Evolutionary conservation across 345 rosid species (phyloP).

Genomic region (Eucalyptus shirleyi): DNA sequence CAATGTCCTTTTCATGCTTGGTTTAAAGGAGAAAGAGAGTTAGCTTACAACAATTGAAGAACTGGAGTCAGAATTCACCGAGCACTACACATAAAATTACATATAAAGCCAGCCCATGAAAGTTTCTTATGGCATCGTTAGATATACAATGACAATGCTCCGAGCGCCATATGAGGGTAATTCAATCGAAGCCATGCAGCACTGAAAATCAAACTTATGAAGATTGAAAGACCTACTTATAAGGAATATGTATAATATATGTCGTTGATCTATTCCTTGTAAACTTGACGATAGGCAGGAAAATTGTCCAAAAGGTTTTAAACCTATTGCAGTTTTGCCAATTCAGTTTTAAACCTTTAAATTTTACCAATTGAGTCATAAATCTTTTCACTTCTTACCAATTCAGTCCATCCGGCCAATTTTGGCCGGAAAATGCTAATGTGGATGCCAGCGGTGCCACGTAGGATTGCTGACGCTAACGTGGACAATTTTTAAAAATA

Average conservation of each 20-base stretch:
- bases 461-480: accelerated
- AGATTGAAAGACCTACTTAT: neutral
- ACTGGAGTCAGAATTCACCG: neutral
- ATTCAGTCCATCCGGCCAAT: too few relatives aligned
- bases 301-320: too few relatives aligned
- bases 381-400: too few relatives aligned
- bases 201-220: neutral
- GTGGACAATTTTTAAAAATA: too few relatives aligned
- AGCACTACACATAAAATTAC: neutral
- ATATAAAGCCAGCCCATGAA: neutral
- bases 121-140: neutral
- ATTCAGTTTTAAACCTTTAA: too few relatives aligned
- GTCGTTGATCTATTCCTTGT: neutral
- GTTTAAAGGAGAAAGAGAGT: neutral
- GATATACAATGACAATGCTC: neutral
- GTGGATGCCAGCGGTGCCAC: too few relatives aligned
- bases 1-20: neutral
- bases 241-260: neutral
- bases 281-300: neutral
- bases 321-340: too few relatives aligned
- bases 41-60: neutral
- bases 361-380: accelerated
- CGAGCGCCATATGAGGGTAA: neutral
- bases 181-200: neutral
- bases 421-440: too few relatives aligned